Base-by-base conservation (phyloP, 139 green algal genomes). In the Chloropicon primus region DNA sequence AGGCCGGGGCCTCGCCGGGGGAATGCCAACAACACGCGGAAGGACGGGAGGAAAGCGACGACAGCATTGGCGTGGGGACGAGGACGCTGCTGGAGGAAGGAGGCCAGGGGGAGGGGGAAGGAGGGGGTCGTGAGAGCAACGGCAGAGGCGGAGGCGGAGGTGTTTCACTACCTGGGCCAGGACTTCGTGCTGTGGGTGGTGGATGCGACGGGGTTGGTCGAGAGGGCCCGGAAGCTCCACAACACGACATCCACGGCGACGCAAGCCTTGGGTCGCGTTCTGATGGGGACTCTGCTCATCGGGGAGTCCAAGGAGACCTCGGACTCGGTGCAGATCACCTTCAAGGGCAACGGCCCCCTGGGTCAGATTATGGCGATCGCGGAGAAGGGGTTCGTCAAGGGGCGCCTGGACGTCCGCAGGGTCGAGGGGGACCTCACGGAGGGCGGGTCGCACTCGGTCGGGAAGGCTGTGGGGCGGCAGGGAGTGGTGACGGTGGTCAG, bases 201-300 rank as follows among this genome's bases (percentile, higher is more conserved):
- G 10, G 41, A 62, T 5, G 41, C 10, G 41, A 62, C 10, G 41
- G 41, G 41, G 41, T 17, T 62, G 10, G 41, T 62, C 10, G 41
- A 62, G 41, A 5, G 41, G 17, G 41, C 41, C 10, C 41, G 41
- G 10, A 17, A 17, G 5, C 41, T 62, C 17, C 89, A 94, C 83
- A 76, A 85, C 5, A 93, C 90, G 22, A 86, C 90, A 21, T 91
- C 93, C 29, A 97, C 93, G 23, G 91, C 93, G 5, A 92, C 86
- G 54, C 92, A 89, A 2, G 94, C 93, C 26, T 78, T 98, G 21
- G 94, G 94, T 0, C 80, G 94, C 1, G 82, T 88, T 0, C 79
- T 98, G 24, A 78, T 96, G 26, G 91, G 90, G 21, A 88, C 89
- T 1, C 74, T 96, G 28, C 85, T 98, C 1, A 88, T 98, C 81